These are phyloP conservation scores for Glebionis coronaria DNA, from an alignment of 129 eudicot genomes.

Conservation along the genomic window DNA sequence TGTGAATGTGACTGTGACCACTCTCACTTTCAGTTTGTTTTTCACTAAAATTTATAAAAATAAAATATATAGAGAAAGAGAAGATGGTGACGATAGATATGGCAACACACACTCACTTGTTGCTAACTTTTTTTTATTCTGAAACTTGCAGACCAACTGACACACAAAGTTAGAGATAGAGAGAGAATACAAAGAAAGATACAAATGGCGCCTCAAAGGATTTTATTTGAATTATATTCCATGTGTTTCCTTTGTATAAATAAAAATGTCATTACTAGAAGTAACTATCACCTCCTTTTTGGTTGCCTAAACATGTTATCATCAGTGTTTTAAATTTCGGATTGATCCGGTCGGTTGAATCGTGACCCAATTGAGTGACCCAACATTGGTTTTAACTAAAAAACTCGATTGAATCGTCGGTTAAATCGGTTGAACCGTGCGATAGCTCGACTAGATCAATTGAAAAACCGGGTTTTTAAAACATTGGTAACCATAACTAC, in stretches of 20 bases:
- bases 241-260: background rate
- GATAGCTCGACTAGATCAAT: too few relatives aligned
- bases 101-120: background rate
- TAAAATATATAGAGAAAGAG: constrained; percentile 14
- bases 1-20: constrained; percentile 18
- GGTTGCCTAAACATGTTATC: too few relatives aligned
- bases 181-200: background rate
- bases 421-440: too few relatives aligned
- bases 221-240: background rate
- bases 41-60: background rate
- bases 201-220: background rate
- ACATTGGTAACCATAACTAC: too few relatives aligned
- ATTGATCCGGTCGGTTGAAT: too few relatives aligned
- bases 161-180: background rate
- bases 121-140: background rate
- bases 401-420: too few relatives aligned
- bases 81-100: constrained; percentile 9
- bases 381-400: too few relatives aligned
- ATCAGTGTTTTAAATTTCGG: too few relatives aligned
- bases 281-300: too few relatives aligned
- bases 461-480: too few relatives aligned
- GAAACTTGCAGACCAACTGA: background rate
- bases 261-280: too few relatives aligned
- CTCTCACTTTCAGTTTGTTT: constrained; percentile 18
- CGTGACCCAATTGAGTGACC: too few relatives aligned